Conservation (phyloP, 495 filamentous ascomycete genomes). For the Aspergillus homomorphus region DNA sequence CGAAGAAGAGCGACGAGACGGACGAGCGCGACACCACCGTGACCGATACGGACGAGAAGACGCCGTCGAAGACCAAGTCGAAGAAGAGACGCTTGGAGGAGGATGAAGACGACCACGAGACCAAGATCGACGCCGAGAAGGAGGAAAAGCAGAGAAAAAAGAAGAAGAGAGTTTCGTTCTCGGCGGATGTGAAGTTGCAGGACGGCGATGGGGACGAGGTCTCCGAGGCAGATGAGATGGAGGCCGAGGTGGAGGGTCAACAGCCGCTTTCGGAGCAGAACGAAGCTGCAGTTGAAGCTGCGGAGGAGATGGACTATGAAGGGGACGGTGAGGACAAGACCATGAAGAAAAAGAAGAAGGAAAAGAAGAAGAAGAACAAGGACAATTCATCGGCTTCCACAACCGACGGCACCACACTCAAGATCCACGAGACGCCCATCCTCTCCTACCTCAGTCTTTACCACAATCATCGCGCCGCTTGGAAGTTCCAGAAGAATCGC, state of each 20-base stretch:
- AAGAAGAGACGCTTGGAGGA: constrained; percentile 8
- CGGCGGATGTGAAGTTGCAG: constrained; percentile 61
- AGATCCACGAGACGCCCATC: constrained; percentile 52
- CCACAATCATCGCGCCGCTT: constrained; percentile 59
- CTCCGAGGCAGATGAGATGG: constrained; percentile 11
- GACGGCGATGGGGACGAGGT: constrained; percentile 49
- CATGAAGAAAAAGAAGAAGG: constrained; percentile 27
- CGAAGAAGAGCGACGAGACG: constrained; percentile 5
- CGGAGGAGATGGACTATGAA: constrained; percentile 33
- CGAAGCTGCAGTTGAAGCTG: constrained; percentile 23
- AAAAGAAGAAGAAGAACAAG: constrained; percentile 32
- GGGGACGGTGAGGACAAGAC: constrained; percentile 37
- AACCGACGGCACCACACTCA: background rate
- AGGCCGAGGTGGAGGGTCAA: constrained; percentile 16
- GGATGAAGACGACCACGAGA: background rate
- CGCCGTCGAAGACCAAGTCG: constrained; percentile 24
- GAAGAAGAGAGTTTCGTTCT: constrained; percentile 75
- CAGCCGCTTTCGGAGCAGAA: constrained; percentile 2
- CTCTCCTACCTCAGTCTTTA: constrained; percentile 72
- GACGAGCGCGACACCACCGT: constrained; percentile 14
- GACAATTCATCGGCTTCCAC: constrained; percentile 1
- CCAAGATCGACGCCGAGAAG: constrained; percentile 6
- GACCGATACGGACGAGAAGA: constrained; percentile 17
- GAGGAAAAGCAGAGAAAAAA: constrained; percentile 26
- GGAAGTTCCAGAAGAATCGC: constrained; percentile 94